Evolutionary conservation across 257 asterid species (phyloP).

Genomic region (Salvia miltiorrhiza): DNA sequence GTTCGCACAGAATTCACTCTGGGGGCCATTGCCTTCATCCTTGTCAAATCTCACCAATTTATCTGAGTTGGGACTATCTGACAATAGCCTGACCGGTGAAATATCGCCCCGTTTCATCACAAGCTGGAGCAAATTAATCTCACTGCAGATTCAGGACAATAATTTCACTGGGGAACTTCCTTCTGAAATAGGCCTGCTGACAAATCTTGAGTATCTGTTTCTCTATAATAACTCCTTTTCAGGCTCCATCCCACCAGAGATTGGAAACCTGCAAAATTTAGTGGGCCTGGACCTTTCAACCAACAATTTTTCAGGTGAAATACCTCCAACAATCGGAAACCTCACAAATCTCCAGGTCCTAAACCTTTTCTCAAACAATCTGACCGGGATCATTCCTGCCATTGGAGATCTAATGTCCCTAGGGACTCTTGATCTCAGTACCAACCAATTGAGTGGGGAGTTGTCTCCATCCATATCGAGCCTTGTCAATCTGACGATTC

Average conservation of each 20-base stretch:
- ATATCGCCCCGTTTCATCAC: conserved; percentile 37
- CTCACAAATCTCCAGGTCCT: conserved; percentile 39
- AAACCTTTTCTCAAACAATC: conserved; percentile 50
- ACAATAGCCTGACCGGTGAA: conserved; percentile 55
- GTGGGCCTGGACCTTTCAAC: conserved; percentile 34
- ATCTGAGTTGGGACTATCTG: conserved; percentile 53
- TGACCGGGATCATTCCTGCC: conserved; percentile 54
- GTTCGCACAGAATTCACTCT: conserved; percentile 39
- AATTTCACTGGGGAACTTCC: conserved; percentile 55
- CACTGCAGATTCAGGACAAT: conserved; percentile 66
- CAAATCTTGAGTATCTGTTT: conserved; percentile 35
- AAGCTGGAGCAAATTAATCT: conserved; percentile 53
- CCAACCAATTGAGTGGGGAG: conserved; percentile 54
- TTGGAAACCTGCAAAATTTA: conserved; percentile 48
- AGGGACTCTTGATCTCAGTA: conserved; percentile 35
- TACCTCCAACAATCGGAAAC: conserved; percentile 57
- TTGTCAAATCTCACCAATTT: conserved; percentile 55
- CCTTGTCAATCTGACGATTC: conserved; percentile 34
- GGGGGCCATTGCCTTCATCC: conserved; percentile 67
- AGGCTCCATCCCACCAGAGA: conserved; percentile 53
- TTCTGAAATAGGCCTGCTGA: conserved; percentile 50
- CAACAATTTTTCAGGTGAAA: conserved; percentile 56
- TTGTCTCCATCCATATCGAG: conserved; percentile 53
- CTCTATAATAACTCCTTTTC: conserved; percentile 48
- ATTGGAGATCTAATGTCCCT: conserved; percentile 48